Base-by-base conservation (phyloP, 2,329 filamentous ascomycete genomes). In the Pseudogymnoascus sp. region DNA sequence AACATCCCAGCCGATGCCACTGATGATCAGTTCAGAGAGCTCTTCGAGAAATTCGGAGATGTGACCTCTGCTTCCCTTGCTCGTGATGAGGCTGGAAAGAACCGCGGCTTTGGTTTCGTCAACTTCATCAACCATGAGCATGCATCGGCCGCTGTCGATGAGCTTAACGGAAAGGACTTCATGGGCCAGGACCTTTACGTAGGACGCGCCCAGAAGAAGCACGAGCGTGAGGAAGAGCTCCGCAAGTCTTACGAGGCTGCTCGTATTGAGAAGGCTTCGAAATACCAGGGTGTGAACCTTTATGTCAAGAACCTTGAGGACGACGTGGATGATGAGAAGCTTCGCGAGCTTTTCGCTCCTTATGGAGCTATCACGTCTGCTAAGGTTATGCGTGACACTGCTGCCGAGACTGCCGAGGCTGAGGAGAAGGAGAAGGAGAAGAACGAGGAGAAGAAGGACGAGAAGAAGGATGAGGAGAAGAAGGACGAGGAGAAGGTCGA, bases 221-320 rank as follows among this genome's bases (percentile, higher is more conserved):
- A 97, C 75, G 94, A 99, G 82, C 94, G 94, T 72, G 94, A 99
- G 82, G 94, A 99, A 80, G 94, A 99, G 79, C 87, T 99, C 64
- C 92, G 94, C 80, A 96, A 91, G 83, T 96, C 96, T 73, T 97
- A 99, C 77, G 94, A 99, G 79, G 93, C 93, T 72, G 91, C 91
- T 71, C 93, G 94, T 71, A 83, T 95, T 71, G 94, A 99, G 84
- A 99, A 99, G 83, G 92, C 91, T 75, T 95, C 86, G 81, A 99
- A 99, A 82, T 99, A 99, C 80, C 91, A 96, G 80, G 94, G 94
- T 69, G 94, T 99, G 76, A 99, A 99, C 82, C 84, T 99, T 58
- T 99, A 99, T 81, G 94, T 99, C 80, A 99, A 99, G 87, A 99
- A 99, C 79, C 82, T 99, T 64, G 89, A 91, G 67, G 94, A 99